Evolutionary conservation across 177 flowering plant genomes (phyloP), one percentile per base, ranked within the genome.

Genomic region (Vitis hybrid): DNA sequence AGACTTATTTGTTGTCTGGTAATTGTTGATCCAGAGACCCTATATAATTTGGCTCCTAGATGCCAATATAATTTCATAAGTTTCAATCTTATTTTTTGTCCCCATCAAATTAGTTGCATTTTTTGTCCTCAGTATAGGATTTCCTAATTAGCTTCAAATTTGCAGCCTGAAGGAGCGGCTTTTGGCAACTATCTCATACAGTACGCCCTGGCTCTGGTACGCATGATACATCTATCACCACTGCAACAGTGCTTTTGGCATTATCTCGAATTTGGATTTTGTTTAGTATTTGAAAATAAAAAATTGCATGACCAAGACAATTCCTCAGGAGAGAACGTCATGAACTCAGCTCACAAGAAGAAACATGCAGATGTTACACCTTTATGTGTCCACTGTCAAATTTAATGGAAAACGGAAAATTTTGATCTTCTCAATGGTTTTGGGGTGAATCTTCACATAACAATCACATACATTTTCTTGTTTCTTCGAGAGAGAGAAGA

Each of bases 81-180:
- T 15, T 68, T 19, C 14, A 51, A 50, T 62, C 15, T 65, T 18
- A 59, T 10, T 52, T 59, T 55, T 53, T 18, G 11, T 53, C 19
- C 59, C 4, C 13, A 8, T 3, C 11, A 13, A n/a, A 1, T 53
- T 51, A 19, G 1, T 14, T 11, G 8, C 8, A 1, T 20, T 66
- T 62, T 53, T 3, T 18, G 11, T 53, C 19, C 59, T 10, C 10
- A 8, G 52, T 1, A 11, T 31, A 6, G 52, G 3, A 28, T 18
- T 50, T 57, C 52, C 47, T 38, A 71, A 70, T 28, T 47, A 59
- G 57, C 20, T 11, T 19, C 33, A 15, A 19, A 67, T 81, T 77
- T 85, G 83, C 93, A 96, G 99, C 99, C 99, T 33, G 97, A 96
- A 80, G 99, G 98, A 81, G 85, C 75, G 73, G 95, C 99, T 70